Evolutionary conservation across 2,329 filamentous ascomycete species (phyloP).

Genomic region (Epichloe coenophiala): DNA sequence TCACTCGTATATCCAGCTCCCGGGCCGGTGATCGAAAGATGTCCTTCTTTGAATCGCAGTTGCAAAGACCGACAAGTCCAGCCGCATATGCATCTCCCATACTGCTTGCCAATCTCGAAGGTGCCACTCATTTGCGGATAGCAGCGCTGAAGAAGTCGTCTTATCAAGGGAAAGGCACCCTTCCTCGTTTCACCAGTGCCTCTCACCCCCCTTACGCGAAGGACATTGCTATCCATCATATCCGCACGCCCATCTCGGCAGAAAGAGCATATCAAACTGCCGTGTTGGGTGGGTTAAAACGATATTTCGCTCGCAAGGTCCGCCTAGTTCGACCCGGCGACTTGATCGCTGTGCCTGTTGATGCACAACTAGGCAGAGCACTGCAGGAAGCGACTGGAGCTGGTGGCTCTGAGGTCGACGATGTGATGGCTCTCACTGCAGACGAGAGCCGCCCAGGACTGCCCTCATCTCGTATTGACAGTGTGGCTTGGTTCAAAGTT

Average conservation of each 20-base stretch:
- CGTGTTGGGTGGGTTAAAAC: slow-evolving; percentile 74
- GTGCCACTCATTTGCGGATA: slow-evolving; percentile 65
- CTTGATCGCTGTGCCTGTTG: slow-evolving; percentile 76
- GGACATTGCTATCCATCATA: slow-evolving; percentile 78
- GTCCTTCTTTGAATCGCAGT: slow-evolving; percentile 57
- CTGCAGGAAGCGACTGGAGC: slow-evolving; percentile 57
- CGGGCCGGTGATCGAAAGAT: slow-evolving; percentile 36
- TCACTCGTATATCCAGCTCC: slow-evolving; percentile 46
- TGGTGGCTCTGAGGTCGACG: slow-evolving; percentile 56
- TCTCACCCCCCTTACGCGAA: slow-evolving; percentile 48
- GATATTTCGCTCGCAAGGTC: slow-evolving; percentile 71
- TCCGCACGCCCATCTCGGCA: slow-evolving; percentile 78
- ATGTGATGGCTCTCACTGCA: slow-evolving; percentile 44
- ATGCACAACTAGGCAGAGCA: slow-evolving; percentile 69
- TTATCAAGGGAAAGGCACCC: slow-evolving; percentile 36
- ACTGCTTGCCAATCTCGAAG: slow-evolving; percentile 72
- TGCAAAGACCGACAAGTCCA: slow-evolving; percentile 44
- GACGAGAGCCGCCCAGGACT: slow-evolving; percentile 15
- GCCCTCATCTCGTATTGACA: slow-evolving; percentile 29
- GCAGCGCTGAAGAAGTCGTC: slow-evolving; percentile 48
- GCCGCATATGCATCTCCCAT: slow-evolving; percentile 71
- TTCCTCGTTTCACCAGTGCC: slow-evolving; percentile 41
- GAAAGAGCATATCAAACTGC: slow-evolving; percentile 76
- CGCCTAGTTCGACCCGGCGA: slow-evolving; percentile 79
- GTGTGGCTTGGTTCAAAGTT: slow-evolving; percentile 87